Evolutionary conservation across 2,329 filamentous ascomycete species (phyloP), one percentile per base, ranked within the genome.

Genomic region (Fusarium incarnatum): DNA sequence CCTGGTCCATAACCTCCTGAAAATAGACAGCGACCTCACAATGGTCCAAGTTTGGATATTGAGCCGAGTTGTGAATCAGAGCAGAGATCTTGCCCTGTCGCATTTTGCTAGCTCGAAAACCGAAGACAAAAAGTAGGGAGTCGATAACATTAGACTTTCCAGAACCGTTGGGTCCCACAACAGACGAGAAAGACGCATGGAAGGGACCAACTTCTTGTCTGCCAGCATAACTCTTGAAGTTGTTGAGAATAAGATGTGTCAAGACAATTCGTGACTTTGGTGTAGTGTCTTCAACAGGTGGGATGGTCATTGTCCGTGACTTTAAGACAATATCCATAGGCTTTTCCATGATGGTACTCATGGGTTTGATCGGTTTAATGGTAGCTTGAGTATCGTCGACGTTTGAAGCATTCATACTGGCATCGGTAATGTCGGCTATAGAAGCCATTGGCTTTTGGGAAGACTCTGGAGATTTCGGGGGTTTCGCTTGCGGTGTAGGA

Each of bases 81-180:
- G 96, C 96, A 2, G 96, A 99, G 49, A 99, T 94, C 83, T 99
- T 99, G 77, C 96, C 96, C 80, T 99, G 96, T 76, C 96, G 89
- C 96, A 99, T 99, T 83, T 99, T 99, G 85, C 95, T 98, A 44
- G 96, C 96, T 64, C 96, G 91, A 83, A 99, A 99, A 56, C 97
- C 96, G 78, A 99, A 99, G n/a, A 99, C 96, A 77, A 99, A 99
- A 1, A 99, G 88, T 28, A 99, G 84, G 4, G 96, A 98, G 81
- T 99, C 96, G 77, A 99, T 99, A 68, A 99, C 97, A 75, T 99
- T 99, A 23, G 96, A 98, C 80, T 99, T 99, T 63, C 96, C 96
- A 12, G 96, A 99, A 66, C 96, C 96, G 79, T 99, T 99, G 52
- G 97, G 96, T 1, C 96, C 97, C 12, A 99, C 96, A 4, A 99